Evolutionary conservation across 805 yeast genomes (phyloP).

Genomic region (Kodamaea restingae): DNA sequence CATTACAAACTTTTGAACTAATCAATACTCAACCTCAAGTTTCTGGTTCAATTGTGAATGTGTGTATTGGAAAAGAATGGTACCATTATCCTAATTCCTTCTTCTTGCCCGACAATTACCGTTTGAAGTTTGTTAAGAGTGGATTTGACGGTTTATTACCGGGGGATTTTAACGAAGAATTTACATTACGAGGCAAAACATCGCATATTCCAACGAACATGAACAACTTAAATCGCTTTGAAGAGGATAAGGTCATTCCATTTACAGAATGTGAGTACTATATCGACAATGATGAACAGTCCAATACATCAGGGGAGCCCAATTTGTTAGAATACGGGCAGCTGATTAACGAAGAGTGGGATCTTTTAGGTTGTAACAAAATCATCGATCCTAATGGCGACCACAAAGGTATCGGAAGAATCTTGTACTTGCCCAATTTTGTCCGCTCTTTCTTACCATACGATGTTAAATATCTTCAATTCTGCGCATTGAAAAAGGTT

Average conservation of each 20-base stretch:
- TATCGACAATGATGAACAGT: slow-evolving; percentile 57
- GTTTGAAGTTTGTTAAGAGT: slow-evolving; percentile 65
- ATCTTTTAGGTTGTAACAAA: slow-evolving; percentile 41
- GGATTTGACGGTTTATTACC: slow-evolving; percentile 88
- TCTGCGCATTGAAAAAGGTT: slow-evolving; percentile 41
- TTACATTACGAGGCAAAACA: slow-evolving; percentile 24
- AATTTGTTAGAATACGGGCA: slow-evolving; percentile 17
- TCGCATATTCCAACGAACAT: slow-evolving; percentile 55
- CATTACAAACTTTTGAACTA: slow-evolving; percentile 35
- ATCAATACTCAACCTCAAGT: slow-evolving; percentile 10
- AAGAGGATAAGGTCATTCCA: slow-evolving; percentile 49
- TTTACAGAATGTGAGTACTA: slow-evolving; percentile 61
- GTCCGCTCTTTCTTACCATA: slow-evolving; percentile 25
- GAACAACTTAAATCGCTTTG: slow-evolving; percentile 73
- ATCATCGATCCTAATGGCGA: slow-evolving; percentile 50
- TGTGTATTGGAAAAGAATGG: slow-evolving; percentile 96
- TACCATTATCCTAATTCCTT: slow-evolving; percentile 87
- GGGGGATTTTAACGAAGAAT: slow-evolving; percentile 66
- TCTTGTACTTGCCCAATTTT: slow-evolving; percentile 46
- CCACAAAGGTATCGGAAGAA: slow-evolving; percentile 53
- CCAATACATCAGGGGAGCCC: slow-evolving; percentile 40
- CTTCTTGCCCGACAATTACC: slow-evolving; percentile 59
- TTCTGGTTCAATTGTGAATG: slow-evolving; percentile 30
- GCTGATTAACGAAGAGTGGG: slow-evolving; percentile 39
- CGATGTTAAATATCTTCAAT: slow-evolving; percentile 44